Evolutionary conservation across 2,329 filamentous ascomycete genomes (phyloP), one percentile per base, ranked within the genome.

Genomic region (Phyllosticta paracitricarpa): DNA sequence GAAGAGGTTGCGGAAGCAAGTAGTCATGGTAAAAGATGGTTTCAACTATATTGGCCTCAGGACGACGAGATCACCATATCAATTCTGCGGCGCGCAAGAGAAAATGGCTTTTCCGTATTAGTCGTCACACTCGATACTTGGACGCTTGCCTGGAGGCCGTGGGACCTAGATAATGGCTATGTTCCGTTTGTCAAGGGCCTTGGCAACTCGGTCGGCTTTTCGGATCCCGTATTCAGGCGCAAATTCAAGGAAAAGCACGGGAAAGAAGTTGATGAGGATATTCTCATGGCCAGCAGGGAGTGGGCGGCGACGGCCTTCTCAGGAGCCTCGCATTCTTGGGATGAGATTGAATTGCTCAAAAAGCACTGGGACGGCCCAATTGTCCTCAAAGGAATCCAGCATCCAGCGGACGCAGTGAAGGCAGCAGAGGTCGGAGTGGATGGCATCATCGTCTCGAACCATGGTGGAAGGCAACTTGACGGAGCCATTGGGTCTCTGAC

Each of bases 101-200:
- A 74, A 0, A 78, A 77, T 24, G 86, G 86, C 0, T 89, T 79
- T 70, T 79, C 77, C 33, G 83, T 82, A 1, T 78, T 89, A 0
- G 81, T 89, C n/a, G 84, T 89, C 0, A 90, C 88, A 0, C 75
- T 89, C 0, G 87, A 90, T 70, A 89, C 86, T 0, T 88, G 82
- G 71, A 79, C 80, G 1, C 76, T 89, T 48, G 81, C 80, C 1
- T 90, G 87, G 86, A 77, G 87, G 52, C 86, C 86, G 0, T 77
- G 76, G 0, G 86, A 89, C 67, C 78, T 89, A n/a, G 85, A 88
- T 63, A 78, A 79, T 12, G 83, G 77, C 2, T 72, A 71, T 51
- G 69, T 69, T 54, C 70, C 70, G 0, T 70, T 72, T 56, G 59
- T 72, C 35, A 63, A 65, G 9, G 65, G 66, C 2, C 66, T 82